A percentile compares a stretch with the other conserved stretches of the same genome.
Conservation (phyloP, 352 stramenopile genomes). For the Pythium graminicola region DNA sequence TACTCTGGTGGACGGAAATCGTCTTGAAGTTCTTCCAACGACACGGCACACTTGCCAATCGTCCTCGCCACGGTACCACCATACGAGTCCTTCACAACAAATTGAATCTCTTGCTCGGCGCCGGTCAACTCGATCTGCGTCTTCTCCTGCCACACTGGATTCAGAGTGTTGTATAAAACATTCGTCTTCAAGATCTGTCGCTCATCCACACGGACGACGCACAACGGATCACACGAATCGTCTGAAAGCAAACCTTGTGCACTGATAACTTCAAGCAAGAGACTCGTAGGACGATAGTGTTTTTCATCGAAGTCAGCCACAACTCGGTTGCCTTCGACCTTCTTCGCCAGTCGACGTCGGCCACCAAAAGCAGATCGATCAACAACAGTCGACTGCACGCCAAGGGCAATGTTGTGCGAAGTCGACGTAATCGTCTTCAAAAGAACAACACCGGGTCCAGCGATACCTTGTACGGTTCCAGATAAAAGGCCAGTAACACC, state of each 20-base stretch:
- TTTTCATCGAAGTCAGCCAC: constrained; percentile 58
- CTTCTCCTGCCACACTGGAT: constrained; percentile 78
- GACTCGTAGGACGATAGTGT: constrained; percentile 49
- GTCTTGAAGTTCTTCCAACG: constrained; percentile 63
- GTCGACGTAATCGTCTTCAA: constrained; percentile 82
- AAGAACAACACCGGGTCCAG: constrained; percentile 72
- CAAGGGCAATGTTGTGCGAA: constrained; percentile 66
- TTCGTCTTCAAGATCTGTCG: constrained; percentile 61
- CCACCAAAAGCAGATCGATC: constrained; percentile 75
- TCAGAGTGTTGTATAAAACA: constrained; percentile 82
- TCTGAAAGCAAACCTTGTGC: constrained; percentile 67
- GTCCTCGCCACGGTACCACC: constrained; percentile 70
- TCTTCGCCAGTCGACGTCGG: constrained; percentile 59
- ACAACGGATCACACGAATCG: constrained; percentile 71
- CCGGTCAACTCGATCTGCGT: constrained; percentile 46
- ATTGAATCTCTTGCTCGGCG: constrained; percentile 51
- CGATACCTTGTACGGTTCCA: constrained; percentile 71
- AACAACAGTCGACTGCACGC: constrained; percentile 74
- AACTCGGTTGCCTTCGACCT: constrained; percentile 56
- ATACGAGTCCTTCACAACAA: constrained; percentile 84
- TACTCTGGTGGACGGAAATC: constrained; percentile 73
- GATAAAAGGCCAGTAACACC: constrained; percentile 72
- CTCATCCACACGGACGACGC: constrained; percentile 66
- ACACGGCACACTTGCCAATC: constrained; percentile 67
- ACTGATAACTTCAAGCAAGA: constrained; percentile 64